Conservation (phyloP, 2,329 filamentous ascomycete species). For the Neodidymelliopsis sp. region DNA sequence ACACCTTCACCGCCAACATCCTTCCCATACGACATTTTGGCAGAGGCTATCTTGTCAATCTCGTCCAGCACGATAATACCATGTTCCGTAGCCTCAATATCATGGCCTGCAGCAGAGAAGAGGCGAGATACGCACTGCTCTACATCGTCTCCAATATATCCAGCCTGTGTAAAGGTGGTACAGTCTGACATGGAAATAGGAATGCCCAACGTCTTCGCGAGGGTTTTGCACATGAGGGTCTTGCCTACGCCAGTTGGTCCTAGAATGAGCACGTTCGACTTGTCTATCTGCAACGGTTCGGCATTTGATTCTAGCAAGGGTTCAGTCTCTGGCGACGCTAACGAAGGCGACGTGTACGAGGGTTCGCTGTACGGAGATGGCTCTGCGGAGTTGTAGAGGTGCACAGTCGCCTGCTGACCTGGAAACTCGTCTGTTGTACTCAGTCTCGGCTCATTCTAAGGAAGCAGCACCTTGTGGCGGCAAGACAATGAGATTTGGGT, state of each 20-base stretch:
- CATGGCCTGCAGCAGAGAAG: constrained; percentile 88
- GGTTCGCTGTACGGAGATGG: constrained; percentile 23
- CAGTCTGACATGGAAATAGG: constrained; percentile 96
- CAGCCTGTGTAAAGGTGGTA: constrained; percentile 93
- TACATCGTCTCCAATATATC: constrained; percentile 98
- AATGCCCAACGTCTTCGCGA: constrained; percentile 91
- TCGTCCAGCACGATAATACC: constrained; percentile 97
- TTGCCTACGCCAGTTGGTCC: constrained; percentile 96
- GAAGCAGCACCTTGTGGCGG: constrained; percentile 17
- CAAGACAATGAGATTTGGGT: constrained; percentile 25
- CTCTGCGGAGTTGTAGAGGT: constrained; percentile 31
- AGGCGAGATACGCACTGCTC: constrained; percentile 92
- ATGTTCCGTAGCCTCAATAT: constrained; percentile 81
- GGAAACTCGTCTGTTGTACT: constrained; percentile 65
- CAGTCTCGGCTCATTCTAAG: constrained; percentile 28
- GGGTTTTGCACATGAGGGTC: constrained; percentile 91
- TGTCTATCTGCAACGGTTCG: constrained; percentile 78
- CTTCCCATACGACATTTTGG: constrained; percentile 85
- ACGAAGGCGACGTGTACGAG: constrained; percentile 23
- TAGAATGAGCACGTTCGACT: constrained; percentile 90
- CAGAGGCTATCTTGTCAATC: constrained; percentile 94
- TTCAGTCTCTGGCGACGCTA: constrained; percentile 42
- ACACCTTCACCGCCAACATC: constrained; percentile 97
- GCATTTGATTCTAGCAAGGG: constrained; percentile 60
- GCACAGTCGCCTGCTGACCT: constrained; percentile 64